Percentiles rank a stretch among this genome's conserved stretches.
phyloP scores from a whole-genome alignment of 106 monocot genomes.

The Dendrobium chrysotoxum region DNA sequence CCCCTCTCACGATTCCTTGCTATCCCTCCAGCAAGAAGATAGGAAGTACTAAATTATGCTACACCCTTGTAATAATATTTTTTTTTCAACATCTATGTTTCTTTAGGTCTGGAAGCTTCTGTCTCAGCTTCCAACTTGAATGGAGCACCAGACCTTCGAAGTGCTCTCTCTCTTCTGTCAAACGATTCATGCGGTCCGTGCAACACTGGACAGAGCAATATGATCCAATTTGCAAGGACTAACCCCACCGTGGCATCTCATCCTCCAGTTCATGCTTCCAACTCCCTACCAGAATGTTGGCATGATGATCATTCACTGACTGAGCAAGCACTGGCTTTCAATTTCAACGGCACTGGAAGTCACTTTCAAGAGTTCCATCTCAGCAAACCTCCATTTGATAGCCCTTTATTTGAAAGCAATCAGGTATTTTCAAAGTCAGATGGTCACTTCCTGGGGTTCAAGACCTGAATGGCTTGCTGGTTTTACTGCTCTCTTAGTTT shows the following conservation, averaged over 20 bases:
- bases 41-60: too few species aligned
- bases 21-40: too few species aligned
- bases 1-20: too few species aligned
- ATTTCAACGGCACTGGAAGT: slow-evolving; percentile 12
- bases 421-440: slow-evolving; percentile 7
- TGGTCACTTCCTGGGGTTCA: slow-evolving; percentile 6
- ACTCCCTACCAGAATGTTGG: slow-evolving; percentile 20
- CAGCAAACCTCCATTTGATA: background rate
- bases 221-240: slow-evolving; percentile 6
- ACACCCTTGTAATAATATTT: too few species aligned
- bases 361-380: slow-evolving; percentile 34
- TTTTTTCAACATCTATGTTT: slow-evolving; percentile 12
- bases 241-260: background rate
- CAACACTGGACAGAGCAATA: slow-evolving; percentile 11
- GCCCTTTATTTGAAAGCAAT: slow-evolving; percentile 8
- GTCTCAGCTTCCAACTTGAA: slow-evolving; percentile 44
- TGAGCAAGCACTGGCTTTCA: slow-evolving; percentile 21
- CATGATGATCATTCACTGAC: slow-evolving; percentile 13
- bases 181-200: slow-evolving; percentile 32
- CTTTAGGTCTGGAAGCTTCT: slow-evolving; percentile 40
- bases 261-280: slow-evolving; percentile 13
- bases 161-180: slow-evolving; percentile 99
- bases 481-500: background rate
- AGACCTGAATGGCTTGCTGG: background rate
- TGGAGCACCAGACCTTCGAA: slow-evolving; percentile 71